Evolutionary conservation across 352 stramenopile species (phyloP), one percentile per base, ranked within the genome.

Genomic region (Albugo laibachii): DNA sequence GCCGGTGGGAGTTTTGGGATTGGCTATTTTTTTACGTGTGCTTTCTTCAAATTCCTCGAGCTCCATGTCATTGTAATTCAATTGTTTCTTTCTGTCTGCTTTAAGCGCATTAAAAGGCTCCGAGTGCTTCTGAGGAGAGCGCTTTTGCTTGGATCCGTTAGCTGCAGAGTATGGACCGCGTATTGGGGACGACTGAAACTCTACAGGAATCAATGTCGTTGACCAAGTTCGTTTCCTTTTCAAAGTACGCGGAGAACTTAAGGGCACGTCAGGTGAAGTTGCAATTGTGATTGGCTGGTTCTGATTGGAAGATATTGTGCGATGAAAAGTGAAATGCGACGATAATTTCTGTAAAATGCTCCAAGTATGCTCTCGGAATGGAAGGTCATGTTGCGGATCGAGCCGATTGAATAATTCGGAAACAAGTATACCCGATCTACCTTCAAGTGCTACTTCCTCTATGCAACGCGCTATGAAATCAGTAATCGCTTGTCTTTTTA

Each of bases 391-490:
- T n/a, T 63, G 49, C 18, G 65, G 57, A 48, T 89, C 74, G 39
- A 74, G 58, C 0, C 68, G 47, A 27, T 62, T 65, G 39, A 87
- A 84, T 41, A 87, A 54, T 21, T 68, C 64, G 31, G 62, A 54
- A 20, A 91, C 41, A 8, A 67, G 61, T 44, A 91, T 53, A 0
- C 77, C 77, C 20, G 69, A 84, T 36, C 74, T 69, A 11, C 77
- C 77, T 47, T 85, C 72, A 34, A 91, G 69, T 1, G 69, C 72
- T 42, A 85, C 79, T 42, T 84, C 75, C 53, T 91, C 77, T 40
- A 88, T 58, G 47, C 72, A 88, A 39, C 70, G 65, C 52, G 75
- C 72, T 46, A 85, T 54, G 45, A 85, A 83, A 52, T 66, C 56
- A 41, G 67, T 63, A 69, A 87, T 82, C 41, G 68, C 24, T 31